These are phyloP conservation scores for Lasiosphaeria miniovina DNA, from an alignment of 495 filamentous ascomycete genomes.

Conservation along the genomic window DNA sequence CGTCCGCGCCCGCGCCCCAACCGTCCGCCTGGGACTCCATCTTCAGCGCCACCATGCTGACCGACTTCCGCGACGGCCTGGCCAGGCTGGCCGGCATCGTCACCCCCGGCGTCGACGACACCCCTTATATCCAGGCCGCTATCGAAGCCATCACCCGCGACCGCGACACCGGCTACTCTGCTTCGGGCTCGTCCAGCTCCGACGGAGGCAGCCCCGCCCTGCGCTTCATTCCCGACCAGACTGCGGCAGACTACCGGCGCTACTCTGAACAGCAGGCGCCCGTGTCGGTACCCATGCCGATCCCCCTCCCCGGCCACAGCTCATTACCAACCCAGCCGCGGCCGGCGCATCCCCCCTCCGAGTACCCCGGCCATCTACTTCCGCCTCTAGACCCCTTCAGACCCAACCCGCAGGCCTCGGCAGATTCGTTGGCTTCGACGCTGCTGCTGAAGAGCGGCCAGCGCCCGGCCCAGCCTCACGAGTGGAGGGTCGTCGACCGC, in stretches of 20 bases:
- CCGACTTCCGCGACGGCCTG: slow-evolving; percentile 43
- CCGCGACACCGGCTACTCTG: slow-evolving; percentile 31
- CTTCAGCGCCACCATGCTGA: slow-evolving; percentile 29
- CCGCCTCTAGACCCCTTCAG: slow-evolving; percentile 5
- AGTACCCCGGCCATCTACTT: neutral
- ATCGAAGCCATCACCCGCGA: slow-evolving; percentile 43
- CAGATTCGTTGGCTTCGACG: slow-evolving; percentile 31
- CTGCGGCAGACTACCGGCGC: neutral
- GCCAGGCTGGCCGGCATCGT: slow-evolving; percentile 42
- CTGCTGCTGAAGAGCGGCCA: slow-evolving; percentile 22
- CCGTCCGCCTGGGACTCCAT: slow-evolving; percentile 29
- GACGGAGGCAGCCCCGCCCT: slow-evolving; percentile 15
- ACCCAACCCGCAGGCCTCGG: slow-evolving; percentile 19
- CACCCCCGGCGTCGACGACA: slow-evolving; percentile 48
- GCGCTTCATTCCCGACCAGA: slow-evolving; percentile 6
- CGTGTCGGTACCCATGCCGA: slow-evolving; percentile 5
- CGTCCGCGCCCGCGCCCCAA: slow-evolving; percentile 7
- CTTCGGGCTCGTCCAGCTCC: slow-evolving; percentile 28
- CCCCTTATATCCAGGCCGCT: slow-evolving; percentile 47
- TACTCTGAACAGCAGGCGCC: slow-evolving; percentile 7
- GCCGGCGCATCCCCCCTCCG: slow-evolving; percentile 5
- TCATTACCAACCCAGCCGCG: slow-evolving; percentile 8
- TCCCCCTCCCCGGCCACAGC: slow-evolving; percentile 1
- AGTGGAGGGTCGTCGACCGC: slow-evolving; percentile 27
- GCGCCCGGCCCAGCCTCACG: slow-evolving; percentile 24